phyloP scores from a whole-genome alignment of 306 rosid species.

The Rubus idaeus region DNA sequence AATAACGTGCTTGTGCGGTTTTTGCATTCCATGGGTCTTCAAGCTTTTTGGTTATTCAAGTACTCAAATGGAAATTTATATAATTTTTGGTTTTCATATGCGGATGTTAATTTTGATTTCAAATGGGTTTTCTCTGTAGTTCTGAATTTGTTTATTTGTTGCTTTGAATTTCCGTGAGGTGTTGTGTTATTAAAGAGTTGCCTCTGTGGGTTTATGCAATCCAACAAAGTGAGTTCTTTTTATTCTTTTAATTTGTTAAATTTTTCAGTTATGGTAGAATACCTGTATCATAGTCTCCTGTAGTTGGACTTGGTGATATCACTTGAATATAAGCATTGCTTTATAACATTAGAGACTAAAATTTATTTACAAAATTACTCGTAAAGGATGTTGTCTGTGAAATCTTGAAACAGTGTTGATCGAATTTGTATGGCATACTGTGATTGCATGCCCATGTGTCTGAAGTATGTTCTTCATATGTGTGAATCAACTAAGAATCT shows the following conservation, averaged over 20 bases:
- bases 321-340: background rate
- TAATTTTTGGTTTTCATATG: background rate
- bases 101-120: background rate
- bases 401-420: too few relatives aligned
- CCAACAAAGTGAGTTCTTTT: too few relatives aligned
- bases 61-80: background rate
- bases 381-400: too few relatives aligned
- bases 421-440: background rate
- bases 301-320: background rate
- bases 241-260: too few relatives aligned
- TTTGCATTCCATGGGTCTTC: background rate
- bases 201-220: too few relatives aligned
- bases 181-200: too few relatives aligned
- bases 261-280: too few relatives aligned
- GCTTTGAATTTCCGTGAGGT: too few relatives aligned
- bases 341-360: background rate
- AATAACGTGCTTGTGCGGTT: background rate
- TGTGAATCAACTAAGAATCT: background rate
- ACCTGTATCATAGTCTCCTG: background rate
- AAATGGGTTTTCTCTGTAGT: background rate
- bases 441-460: background rate
- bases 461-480: background rate
- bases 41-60: background rate
- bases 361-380: too few relatives aligned
- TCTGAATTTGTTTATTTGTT: background rate